Evolutionary conservation across 2,329 filamentous ascomycete genomes (phyloP), one percentile per base, ranked within the genome.

Genomic region (Xylariaceae sp.): DNA sequence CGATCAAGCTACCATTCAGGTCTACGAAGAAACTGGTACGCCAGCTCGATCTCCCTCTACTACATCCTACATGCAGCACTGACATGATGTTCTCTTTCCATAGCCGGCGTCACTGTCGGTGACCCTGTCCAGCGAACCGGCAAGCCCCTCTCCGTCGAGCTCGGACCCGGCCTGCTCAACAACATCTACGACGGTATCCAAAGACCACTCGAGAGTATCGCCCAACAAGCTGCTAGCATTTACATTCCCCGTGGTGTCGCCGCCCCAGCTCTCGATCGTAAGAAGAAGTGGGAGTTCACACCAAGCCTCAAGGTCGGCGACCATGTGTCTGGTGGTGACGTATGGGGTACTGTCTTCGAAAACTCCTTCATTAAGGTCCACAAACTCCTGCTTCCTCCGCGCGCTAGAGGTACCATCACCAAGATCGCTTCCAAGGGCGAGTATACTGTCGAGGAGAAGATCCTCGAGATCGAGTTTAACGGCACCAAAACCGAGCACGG

Each of bases 121-220:
- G 93, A 98, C 66, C 93, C 93, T 40, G 93, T 98, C 57, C 63
- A 74, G 50, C 82, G 92, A 63, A 96, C 92, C 47, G 88, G 90
- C 69, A 96, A 97, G 79, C 93, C 93, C 54, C 77, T 98, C 45
- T 96, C 93, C 47, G 93, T 98, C 70, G 93, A 98, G 71, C 85
- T 98, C 38, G 93, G 93, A 40, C 93, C 93, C 54, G 93, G 93
- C 66, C 76, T 98, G 68, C 89, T 98, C 80, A 92, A 97, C 74
- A 96, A 93, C 57, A 98, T 98, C 69, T 98, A 97, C 77, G 93
- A 98, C 68, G 93, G 93, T 74, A 98, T 98, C 63, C 93, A 98
- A 71, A 85, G 93, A 65, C 93, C 93, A 40, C 83, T 98, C 60
- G 85, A 85, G 71, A 83, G 81, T 56, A 98, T 98, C 62, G 76